Evolutionary conservation across 176 grass and related monocot species (phyloP).

Genomic region (Dendrocalamus sinicus): DNA sequence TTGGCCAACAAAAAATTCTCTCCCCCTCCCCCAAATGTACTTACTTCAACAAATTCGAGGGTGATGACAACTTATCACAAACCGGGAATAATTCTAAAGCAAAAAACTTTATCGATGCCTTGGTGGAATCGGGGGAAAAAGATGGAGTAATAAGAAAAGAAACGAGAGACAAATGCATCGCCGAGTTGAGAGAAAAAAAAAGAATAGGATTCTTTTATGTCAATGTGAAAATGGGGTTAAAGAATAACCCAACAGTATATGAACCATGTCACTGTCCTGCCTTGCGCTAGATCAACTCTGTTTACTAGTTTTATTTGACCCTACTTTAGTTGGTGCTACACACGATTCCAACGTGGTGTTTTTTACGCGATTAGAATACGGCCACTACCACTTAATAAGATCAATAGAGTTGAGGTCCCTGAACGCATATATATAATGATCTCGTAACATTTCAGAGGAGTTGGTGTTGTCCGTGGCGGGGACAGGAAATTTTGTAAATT

Average conservation of each 20-base stretch:
- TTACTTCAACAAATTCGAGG: constrained; percentile 43
- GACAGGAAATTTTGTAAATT: too few relatives aligned
- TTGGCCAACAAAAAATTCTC: constrained; percentile 21
- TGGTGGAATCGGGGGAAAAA: background rate
- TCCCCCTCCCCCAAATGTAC: background rate
- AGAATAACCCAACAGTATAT: background rate
- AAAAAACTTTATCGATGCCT: constrained; percentile 21
- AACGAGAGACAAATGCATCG: background rate
- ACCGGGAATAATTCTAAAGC: constrained; percentile 47
- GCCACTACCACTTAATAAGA: background rate
- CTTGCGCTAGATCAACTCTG: background rate
- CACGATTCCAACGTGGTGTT: constrained; percentile 13
- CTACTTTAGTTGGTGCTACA: background rate
- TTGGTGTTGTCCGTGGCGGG: too few relatives aligned
- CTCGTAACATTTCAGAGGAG: too few relatives aligned
- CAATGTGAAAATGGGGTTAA: constrained; percentile 28
- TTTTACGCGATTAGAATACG: background rate
- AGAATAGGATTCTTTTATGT: constrained; percentile 34
- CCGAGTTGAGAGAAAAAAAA: background rate
- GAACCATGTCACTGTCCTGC: constrained; percentile 9
- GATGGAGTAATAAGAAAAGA: background rate
- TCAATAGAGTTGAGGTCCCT: background rate
- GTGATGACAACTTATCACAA: constrained; percentile 53
- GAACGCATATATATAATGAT: background rate
- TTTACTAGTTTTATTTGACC: constrained; percentile 2